Percentiles rank a stretch among this genome's conserved stretches.
Evolutionary conservation across 2,329 filamentous ascomycete genomes (phyloP).

Genomic region (Paecilomyces fulvus): DNA sequence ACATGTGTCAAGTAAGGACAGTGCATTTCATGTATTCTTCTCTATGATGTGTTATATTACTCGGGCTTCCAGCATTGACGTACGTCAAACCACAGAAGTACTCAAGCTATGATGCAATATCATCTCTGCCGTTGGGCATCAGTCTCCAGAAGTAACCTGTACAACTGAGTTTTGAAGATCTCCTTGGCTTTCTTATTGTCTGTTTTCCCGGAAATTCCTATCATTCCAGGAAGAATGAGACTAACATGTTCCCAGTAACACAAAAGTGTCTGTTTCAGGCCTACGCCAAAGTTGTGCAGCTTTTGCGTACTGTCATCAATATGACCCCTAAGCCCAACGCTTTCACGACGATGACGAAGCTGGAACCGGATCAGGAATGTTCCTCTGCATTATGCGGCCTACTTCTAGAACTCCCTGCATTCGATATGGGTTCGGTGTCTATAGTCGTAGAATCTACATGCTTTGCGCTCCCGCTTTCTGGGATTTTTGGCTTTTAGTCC

Average conservation of each 20-base stretch:
- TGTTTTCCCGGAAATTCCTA: neutral
- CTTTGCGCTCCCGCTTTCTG: no score
- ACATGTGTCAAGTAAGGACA: neutral
- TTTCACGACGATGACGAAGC: constrained; percentile 43
- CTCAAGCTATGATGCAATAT: neutral
- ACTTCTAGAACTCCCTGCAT: no score
- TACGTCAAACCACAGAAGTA: neutral
- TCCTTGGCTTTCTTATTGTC: neutral
- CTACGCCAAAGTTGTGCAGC: constrained; percentile 46
- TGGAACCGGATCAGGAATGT: constrained; percentile 51
- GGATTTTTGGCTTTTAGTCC: no score
- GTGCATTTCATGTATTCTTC: neutral
- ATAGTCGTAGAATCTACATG: no score
- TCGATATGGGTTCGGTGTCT: no score
- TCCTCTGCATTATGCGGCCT: constrained; percentile 48
- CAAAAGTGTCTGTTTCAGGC: constrained; percentile 53
- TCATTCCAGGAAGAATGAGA: neutral
- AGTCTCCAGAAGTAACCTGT: neutral
- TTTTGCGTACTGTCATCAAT: constrained; percentile 46
- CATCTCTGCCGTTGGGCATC: neutral
- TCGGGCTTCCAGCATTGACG: neutral
- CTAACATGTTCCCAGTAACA: constrained; percentile 40
- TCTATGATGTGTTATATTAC: neutral
- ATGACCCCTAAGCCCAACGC: constrained; percentile 45
- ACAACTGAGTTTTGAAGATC: neutral